These are phyloP conservation scores for Umbelopsis isabellina DNA, from an alignment of 192 early-diverging fungal genomes.

Conservation along the genomic window DNA sequence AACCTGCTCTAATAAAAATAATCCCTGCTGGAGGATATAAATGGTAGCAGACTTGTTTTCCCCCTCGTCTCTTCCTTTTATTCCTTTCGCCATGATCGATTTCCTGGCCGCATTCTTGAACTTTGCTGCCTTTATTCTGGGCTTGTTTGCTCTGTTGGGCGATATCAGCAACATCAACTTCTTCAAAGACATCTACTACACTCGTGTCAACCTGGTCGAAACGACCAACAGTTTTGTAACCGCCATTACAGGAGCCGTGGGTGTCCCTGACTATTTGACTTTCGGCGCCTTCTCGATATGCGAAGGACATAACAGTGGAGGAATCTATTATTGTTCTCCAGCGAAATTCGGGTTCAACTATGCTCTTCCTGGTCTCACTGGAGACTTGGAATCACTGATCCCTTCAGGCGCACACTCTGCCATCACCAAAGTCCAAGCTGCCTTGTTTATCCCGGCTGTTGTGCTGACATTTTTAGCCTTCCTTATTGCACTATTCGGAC, in stretches of 20 bases:
- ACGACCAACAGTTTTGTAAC: neutral
- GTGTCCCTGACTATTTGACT: constrained; percentile 23
- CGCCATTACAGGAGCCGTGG: neutral
- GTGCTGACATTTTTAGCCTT: constrained; percentile 29
- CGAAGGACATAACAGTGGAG: neutral
- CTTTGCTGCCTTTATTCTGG: constrained; percentile 23
- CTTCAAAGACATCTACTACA: constrained; percentile 24
- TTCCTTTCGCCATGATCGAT: constrained; percentile 11
- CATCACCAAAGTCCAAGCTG: constrained; percentile 19
- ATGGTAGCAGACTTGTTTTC: too few relatives aligned
- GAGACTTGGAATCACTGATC: neutral
- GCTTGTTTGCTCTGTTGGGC: constrained; percentile 25
- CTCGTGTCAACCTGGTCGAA: constrained; percentile 1
- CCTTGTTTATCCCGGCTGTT: constrained; percentile 26
- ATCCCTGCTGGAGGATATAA: neutral
- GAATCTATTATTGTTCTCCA: constrained; percentile 21
- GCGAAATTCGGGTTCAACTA: constrained; percentile 19
- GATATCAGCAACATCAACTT: constrained; percentile 16
- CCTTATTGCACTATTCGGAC: constrained; percentile 24
- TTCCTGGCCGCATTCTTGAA: constrained; percentile 18
- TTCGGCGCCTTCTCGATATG: constrained; percentile 22
- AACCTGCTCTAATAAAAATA: neutral
- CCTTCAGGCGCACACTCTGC: neutral
- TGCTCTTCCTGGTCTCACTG: neutral
- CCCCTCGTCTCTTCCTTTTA: neutral